phyloP scores from a whole-genome alignment of 257 asterid species.

The Solanum corneliomulleri region DNA sequence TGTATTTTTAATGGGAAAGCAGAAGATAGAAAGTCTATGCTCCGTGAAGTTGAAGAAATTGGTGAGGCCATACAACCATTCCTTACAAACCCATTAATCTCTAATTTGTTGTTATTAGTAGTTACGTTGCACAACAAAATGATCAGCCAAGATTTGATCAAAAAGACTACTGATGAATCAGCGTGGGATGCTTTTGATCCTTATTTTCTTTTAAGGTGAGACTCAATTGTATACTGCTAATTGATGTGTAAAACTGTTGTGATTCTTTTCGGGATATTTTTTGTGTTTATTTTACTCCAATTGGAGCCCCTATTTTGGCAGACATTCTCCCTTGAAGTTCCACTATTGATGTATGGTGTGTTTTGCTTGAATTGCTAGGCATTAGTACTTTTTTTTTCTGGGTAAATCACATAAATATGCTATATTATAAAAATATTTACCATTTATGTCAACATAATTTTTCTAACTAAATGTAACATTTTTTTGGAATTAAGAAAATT shows the following conservation, averaged over 20 bases:
- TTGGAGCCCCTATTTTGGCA: neutral
- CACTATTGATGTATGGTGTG: neutral
- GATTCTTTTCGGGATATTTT: neutral
- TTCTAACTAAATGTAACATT: too few species aligned
- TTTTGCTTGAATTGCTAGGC: neutral
- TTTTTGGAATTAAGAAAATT: too few species aligned
- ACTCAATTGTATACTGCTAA: neutral
- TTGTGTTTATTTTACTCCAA: neutral
- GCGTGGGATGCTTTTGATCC: constrained; percentile 61
- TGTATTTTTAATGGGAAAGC: constrained; percentile 30
- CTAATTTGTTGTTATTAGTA: constrained; percentile 38
- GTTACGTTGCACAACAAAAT: constrained; percentile 45
- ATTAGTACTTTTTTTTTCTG: too few species aligned
- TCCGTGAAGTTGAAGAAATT: constrained; percentile 40
- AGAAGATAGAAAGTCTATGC: constrained; percentile 20
- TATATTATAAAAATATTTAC: too few species aligned
- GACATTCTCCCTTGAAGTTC: neutral
- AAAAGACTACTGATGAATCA: constrained; percentile 17
- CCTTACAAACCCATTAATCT: constrained; percentile 55
- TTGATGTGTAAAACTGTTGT: neutral
- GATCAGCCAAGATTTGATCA: constrained; percentile 18
- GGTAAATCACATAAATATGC: too few species aligned
- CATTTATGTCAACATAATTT: too few species aligned
- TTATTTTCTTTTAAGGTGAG: constrained; percentile 59
- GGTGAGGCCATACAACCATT: constrained; percentile 49